These are phyloP conservation scores for Avicennia marina DNA, from an alignment of 257 asterid species.

Conservation along the genomic window DNA sequence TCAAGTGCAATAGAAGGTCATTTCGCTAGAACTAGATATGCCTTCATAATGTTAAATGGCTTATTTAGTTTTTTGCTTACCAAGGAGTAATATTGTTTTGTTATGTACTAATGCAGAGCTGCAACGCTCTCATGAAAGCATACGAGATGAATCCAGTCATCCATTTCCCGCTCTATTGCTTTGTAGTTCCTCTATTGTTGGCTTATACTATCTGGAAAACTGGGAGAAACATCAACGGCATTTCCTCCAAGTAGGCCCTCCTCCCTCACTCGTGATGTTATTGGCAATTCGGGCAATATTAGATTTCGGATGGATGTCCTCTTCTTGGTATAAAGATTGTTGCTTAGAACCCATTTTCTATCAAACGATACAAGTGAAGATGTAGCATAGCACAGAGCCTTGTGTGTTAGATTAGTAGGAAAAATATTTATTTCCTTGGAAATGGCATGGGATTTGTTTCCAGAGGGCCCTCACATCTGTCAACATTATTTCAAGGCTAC, in stretches of 20 bases:
- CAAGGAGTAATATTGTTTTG: not conserved
- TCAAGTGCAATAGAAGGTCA: not conserved
- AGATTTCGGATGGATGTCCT: no score
- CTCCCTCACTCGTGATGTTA: no score
- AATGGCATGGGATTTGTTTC: no score
- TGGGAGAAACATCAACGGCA: slow-evolving; percentile 20
- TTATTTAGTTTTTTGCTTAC: slow-evolving; percentile 9
- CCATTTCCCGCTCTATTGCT: slow-evolving; percentile 71
- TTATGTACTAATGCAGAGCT: slow-evolving; percentile 50
- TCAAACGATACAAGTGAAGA: no score
- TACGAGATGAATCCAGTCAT: slow-evolving; percentile 75
- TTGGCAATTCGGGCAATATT: no score
- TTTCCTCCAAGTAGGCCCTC: slow-evolving; percentile 15
- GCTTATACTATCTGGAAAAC: slow-evolving; percentile 68
- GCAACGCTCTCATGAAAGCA: slow-evolving; percentile 66
- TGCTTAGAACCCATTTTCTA: no score
- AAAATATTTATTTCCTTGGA: no score
- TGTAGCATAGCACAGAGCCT: no score
- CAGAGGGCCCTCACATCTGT: no score
- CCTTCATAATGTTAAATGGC: not conserved
- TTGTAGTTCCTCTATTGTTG: slow-evolving; percentile 60
- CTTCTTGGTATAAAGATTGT: no score
- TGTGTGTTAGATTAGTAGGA: no score
- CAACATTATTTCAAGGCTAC: no score
- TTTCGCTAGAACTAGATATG: not conserved